Conservation (phyloP, 805 yeast species). For the Saccharomyces mikatae region DNA sequence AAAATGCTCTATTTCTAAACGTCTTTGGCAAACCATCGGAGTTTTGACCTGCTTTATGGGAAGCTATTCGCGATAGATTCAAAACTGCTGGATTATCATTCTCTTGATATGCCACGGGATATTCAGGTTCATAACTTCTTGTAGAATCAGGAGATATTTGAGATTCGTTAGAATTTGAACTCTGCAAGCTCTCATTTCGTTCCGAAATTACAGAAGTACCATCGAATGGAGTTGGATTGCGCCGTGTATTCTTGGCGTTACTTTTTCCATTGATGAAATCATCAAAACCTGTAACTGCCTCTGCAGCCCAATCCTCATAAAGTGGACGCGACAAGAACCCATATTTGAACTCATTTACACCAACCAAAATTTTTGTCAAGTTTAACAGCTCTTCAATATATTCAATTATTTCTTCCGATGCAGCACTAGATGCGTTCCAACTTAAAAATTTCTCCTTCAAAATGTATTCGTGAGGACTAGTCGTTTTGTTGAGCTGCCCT, state of each 20-base stretch:
- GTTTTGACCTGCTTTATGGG: slow-evolving; percentile 14
- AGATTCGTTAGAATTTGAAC: slow-evolving; percentile 2
- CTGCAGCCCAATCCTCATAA: slow-evolving; percentile 36
- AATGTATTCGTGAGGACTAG: slow-evolving; percentile 23
- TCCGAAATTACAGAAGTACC: slow-evolving; percentile 7
- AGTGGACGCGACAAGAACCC: slow-evolving; percentile 44
- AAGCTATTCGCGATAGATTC: slow-evolving; percentile 25
- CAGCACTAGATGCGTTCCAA: slow-evolving; percentile 46
- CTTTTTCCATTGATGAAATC: slow-evolving; percentile 15
- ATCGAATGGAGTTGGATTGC: slow-evolving; percentile 3
- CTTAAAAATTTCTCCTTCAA: slow-evolving; percentile 36
- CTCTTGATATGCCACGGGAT: slow-evolving; percentile 8
- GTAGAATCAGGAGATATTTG: slow-evolving; percentile 1
- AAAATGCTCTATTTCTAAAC: slow-evolving; percentile 31
- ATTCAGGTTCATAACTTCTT: slow-evolving; percentile 7
- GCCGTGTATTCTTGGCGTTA: neutral
- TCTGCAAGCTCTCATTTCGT: slow-evolving; percentile 3
- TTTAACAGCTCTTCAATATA: slow-evolving; percentile 40
- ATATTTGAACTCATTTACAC: slow-evolving; percentile 42
- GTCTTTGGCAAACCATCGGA: slow-evolving; percentile 20
- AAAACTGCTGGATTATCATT: slow-evolving; percentile 5
- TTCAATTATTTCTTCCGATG: slow-evolving; percentile 42
- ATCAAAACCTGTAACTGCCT: slow-evolving; percentile 33
- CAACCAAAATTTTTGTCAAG: slow-evolving; percentile 37
- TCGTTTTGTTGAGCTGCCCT: neutral